Conservation (phyloP, 164 flowering plant genomes). For the Tetrastigma voinierianum region DNA sequence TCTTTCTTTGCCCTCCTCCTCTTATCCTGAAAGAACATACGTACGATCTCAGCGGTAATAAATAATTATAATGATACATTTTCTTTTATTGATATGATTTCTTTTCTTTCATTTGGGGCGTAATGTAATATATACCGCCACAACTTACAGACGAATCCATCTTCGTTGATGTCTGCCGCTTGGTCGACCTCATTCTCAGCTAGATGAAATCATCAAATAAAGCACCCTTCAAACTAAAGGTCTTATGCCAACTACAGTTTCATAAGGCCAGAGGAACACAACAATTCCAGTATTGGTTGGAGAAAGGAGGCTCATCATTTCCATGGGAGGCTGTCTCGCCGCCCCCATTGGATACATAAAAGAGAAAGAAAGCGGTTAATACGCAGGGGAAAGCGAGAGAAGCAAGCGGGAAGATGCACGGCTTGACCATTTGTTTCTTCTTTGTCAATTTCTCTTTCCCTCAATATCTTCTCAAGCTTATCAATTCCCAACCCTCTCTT, state of each 20-base stretch:
- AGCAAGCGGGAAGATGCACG: too few relatives aligned
- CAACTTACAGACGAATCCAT: constrained; percentile 17
- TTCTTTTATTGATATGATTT: not conserved
- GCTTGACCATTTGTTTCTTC: too few relatives aligned
- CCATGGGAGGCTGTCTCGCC: too few relatives aligned
- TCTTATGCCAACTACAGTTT: too few relatives aligned
- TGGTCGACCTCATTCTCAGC: constrained; percentile 8
- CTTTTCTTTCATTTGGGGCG: not conserved
- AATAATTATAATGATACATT: not conserved
- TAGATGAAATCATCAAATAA: constrained; percentile 8
- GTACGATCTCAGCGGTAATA: constrained; percentile 10
- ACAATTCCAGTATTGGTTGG: too few relatives aligned
- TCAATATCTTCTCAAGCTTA: constrained; percentile 7
- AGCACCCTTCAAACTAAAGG: constrained; percentile 39
- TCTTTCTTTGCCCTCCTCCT: constrained; percentile 2
- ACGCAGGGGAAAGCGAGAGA: too few relatives aligned
- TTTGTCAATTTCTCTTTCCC: too few relatives aligned
- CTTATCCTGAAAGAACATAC: not conserved
- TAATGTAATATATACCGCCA: not conserved
- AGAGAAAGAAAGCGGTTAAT: too few relatives aligned
- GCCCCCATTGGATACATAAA: too few relatives aligned
- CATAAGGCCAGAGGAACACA: constrained; percentile 18
- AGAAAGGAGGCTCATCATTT: too few relatives aligned
- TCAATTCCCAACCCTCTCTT: too few relatives aligned
- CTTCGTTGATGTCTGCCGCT: not conserved